Evolutionary conservation across 495 filamentous ascomycete species (phyloP).

Genomic region (Lasiosphaeria miniovina): DNA sequence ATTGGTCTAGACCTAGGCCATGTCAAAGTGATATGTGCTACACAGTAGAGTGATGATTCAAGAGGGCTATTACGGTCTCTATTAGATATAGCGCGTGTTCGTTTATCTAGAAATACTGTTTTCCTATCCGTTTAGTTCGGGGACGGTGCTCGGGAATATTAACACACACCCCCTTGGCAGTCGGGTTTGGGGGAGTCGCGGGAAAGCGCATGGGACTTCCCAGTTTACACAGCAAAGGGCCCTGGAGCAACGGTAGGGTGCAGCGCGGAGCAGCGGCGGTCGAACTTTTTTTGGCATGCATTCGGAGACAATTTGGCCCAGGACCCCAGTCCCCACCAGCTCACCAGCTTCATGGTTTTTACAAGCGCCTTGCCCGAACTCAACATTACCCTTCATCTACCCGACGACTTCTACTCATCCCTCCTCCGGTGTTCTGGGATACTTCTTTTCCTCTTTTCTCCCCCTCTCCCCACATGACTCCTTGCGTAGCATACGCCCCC

Average conservation of each 20-base stretch:
- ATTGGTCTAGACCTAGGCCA: too few species aligned
- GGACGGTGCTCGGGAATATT: too few species aligned
- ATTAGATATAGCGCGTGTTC: too few species aligned
- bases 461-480: slow-evolving; percentile 17
- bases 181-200: too few species aligned
- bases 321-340: not conserved
- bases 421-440: not conserved
- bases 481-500: slow-evolving; percentile 1
- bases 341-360: not conserved
- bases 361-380: slow-evolving; percentile 8
- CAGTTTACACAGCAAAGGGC: too few species aligned
- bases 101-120: too few species aligned
- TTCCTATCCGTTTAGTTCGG: too few species aligned
- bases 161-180: too few species aligned
- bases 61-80: too few species aligned
- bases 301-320: slow-evolving; percentile 3
- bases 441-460: slow-evolving; percentile 5
- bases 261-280: not conserved
- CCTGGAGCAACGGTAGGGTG: not conserved
- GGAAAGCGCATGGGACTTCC: too few species aligned
- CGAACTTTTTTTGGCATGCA: slow-evolving; percentile 5
- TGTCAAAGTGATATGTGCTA: too few species aligned
- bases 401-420: not conserved
- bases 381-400: slow-evolving; percentile 14
- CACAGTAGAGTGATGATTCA: too few species aligned